These are phyloP conservation scores for Betula pendula DNA, from an alignment of 306 rosid genomes.

Conservation along the genomic window DNA sequence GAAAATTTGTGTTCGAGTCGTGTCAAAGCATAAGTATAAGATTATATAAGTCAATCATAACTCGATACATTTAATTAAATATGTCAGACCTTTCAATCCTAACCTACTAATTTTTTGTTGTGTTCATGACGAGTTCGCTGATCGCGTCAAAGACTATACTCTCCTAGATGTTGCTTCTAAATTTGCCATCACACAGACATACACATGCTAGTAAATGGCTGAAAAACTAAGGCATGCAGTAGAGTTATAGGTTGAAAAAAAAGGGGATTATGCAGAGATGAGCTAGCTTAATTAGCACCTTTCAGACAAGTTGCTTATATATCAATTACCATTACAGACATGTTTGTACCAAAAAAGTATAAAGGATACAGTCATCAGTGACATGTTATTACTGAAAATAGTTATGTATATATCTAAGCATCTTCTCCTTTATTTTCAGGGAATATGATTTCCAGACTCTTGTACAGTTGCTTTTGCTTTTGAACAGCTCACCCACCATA, in stretches of 20 bases:
- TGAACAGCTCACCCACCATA: constrained; percentile 24
- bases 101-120: too few species aligned
- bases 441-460: constrained; percentile 6
- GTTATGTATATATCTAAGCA: too few species aligned
- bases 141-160: too few species aligned
- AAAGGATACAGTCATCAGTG: neutral
- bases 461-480: constrained; percentile 25
- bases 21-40: too few species aligned
- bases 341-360: neutral
- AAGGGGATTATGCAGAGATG: neutral
- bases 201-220: neutral
- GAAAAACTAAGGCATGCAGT: neutral
- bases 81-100: too few species aligned
- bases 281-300: neutral
- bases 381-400: neutral
- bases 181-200: neutral
- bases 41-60: too few species aligned
- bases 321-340: neutral
- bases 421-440: neutral
- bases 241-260: neutral
- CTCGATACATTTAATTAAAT: too few species aligned
- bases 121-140: too few species aligned
- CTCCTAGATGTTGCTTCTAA: neutral
- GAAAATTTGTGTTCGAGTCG: too few species aligned
- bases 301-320: neutral